Evolutionary conservation across 2,329 filamentous ascomycete species (phyloP), one percentile per base, ranked within the genome.

Genomic region (Neurospora crassa): DNA sequence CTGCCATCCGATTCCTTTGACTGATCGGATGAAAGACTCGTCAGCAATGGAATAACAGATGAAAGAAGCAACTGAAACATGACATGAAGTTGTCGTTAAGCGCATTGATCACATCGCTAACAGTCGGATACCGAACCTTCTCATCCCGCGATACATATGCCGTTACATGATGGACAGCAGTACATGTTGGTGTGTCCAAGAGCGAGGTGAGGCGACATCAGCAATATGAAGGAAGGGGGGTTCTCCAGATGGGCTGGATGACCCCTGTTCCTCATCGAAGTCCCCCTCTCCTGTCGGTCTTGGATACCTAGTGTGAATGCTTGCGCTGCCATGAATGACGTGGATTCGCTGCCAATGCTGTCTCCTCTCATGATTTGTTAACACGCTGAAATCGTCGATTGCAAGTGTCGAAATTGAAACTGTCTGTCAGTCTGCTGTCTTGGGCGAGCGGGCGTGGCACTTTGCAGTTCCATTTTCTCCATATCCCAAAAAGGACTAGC

Each of bases 401-500:
- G 47, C 20, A 53, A 53, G 20, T 53, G 8, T 29, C 20, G 47
- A 53, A n/a, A 59, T 34, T 34, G 20, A 59, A 34, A 24, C 24
- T 18, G 12, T 34, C 47, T 29, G 47, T n/a, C n/a, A n/a, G n/a
- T 29, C 20, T 59, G 47, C 47, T 59, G 47, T 59, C 47, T 59
- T 40, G 47, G 47, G 14, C 24, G 16, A 59, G 47, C 47, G 24
- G 24, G 47, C 24, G 47, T 59, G 47, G 47, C 24, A 59, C 47
- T 59, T 59, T 12, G 47, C 47, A 59, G 14, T 59, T 29, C 24
- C 47, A 11, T 34, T 59, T 63, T 37, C 29, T 63, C 53, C 53
- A 63, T 63, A 63, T 63, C 53, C 53, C 53, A 37, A 63, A 74
- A 68, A 40, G 71, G 75, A 34, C 73, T 74, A 75, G 75, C 74